Conservation (phyloP, 2,329 filamentous ascomycete species). For the Hypoxylon sp. region DNA sequence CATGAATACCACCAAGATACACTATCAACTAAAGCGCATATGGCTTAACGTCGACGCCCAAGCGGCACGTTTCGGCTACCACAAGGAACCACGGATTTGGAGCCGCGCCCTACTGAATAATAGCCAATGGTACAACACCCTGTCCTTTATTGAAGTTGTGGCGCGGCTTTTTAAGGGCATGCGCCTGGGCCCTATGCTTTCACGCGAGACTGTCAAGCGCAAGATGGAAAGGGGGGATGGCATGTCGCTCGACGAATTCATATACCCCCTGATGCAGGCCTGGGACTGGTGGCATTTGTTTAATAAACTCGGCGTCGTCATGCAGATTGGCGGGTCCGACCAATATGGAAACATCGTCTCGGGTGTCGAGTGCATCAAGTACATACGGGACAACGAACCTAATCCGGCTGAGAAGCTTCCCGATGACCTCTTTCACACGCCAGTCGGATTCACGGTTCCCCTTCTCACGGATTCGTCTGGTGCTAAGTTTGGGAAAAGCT, state of each 20-base stretch:
- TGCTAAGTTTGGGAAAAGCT: constrained; percentile 94
- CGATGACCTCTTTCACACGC: constrained; percentile 65
- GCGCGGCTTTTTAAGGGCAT: constrained; percentile 80
- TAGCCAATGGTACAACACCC: constrained; percentile 82
- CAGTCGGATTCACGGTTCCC: constrained; percentile 91
- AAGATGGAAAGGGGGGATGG: constrained; percentile 89
- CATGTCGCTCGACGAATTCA: constrained; percentile 94
- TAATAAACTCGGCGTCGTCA: constrained; percentile 72
- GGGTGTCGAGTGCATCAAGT: constrained; percentile 87
- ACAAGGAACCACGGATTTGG: constrained; percentile 72
- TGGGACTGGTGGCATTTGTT: constrained; percentile 98
- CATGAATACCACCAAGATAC: constrained; percentile 77
- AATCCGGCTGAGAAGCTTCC: constrained; percentile 60
- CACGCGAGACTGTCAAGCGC: constrained; percentile 87
- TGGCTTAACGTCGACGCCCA: constrained; percentile 81
- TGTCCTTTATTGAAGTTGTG: constrained; percentile 81
- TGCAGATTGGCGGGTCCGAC: constrained; percentile 95
- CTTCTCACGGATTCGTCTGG: constrained; percentile 88
- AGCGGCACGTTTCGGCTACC: constrained; percentile 75
- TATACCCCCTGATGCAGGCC: constrained; percentile 92
- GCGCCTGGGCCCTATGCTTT: constrained; percentile 88
- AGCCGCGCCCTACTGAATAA: constrained; percentile 83
- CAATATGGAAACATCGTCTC: constrained; percentile 97
- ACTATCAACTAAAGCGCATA: constrained; percentile 78
- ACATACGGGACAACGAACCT: constrained; percentile 73